Base-by-base conservation (phyloP, 805 yeast species). In the Yarrowia phangngaensis region DNA sequence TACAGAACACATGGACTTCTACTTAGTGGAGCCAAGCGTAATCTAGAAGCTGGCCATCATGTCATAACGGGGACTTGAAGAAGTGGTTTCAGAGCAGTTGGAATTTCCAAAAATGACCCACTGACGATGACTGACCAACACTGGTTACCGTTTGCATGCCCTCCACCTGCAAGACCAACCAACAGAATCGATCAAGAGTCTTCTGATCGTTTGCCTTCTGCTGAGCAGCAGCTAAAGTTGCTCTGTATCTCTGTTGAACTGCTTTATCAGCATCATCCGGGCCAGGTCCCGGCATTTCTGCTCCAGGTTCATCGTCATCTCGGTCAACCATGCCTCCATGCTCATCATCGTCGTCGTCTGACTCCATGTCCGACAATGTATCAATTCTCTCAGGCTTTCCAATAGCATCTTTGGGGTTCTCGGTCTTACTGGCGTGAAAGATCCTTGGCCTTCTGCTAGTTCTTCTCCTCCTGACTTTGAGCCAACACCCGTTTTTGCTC, bases 401-500 rank as follows among this genome's bases (percentile, higher is more conserved):
- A 12, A 80, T 78, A 26, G 67, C 62, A n/a, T 26, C 43, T 35
- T 30, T 12, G 22, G 43, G 45, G 45, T 38, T 19, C 11, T 72
- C 68, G 34, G 88, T 67, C 12, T 95, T 95, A 59, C 92, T 70
- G 64, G 92, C 99, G 54, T 81, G 75, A 71, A 58, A 92, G 69
- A 20, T 83, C 80, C 55, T 79, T 74, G 26, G 85, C 82, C 64
- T 87, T 86, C 57, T 81, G 72, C 58, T 71, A 68, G 62, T 79
- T 78, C 59, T 84, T 95, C 50, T 79, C 80, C 52, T 80, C 82
- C 56, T 83, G 84, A 60, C 87, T 84, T 55, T 83, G 79, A 63
- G 82, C 76, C 45, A 83, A 61, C 12, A 90, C 79, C 58, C 84
- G 71, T 52, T 90, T 96, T 61, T 96, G 76, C 68, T 92, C 97